A percentile compares a stretch with the other conserved stretches of the same genome.
phyloP scores from a whole-genome alignment of 441 rosid genomes.

The Eutrema salsugineum region DNA sequence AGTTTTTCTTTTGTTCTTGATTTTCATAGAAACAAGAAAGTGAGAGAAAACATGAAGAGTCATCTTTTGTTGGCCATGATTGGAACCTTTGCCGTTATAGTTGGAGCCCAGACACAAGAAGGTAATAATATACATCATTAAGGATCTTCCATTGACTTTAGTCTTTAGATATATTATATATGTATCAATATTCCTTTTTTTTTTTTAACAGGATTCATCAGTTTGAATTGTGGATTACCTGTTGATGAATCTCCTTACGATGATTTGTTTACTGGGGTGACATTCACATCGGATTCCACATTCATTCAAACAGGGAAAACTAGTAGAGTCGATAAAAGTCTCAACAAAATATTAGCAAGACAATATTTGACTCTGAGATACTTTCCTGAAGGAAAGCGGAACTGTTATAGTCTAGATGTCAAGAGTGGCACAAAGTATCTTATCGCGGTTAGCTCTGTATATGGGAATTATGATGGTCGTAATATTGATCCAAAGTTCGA shows the following conservation, averaged over 20 bases:
- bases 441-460: conserved; percentile 21
- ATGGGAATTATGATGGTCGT: conserved; percentile 39
- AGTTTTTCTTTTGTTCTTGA: background rate
- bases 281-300: conserved; percentile 3
- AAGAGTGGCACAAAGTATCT: background rate
- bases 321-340: background rate
- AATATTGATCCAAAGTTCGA: conserved; percentile 31
- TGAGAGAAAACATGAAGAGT: background rate
- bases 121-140: too few species aligned
- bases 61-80: too few species aligned
- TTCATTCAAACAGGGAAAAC: conserved; percentile 12
- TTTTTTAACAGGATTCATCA: conserved; percentile 17
- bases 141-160: too few species aligned
- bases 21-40: background rate
- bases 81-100: too few species aligned
- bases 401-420: conserved; percentile 35
- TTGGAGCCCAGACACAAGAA: too few species aligned
- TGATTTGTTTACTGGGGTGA: background rate
- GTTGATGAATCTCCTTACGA: conserved; percentile 6
- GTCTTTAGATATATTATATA: too few species aligned
- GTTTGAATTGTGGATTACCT: conserved; percentile 28
- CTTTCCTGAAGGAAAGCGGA: conserved; percentile 37
- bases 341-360: background rate
- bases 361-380: conserved; percentile 19
- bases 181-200: background rate